Percentiles rank a stretch among this genome's conserved stretches.
Evolutionary conservation across 148 eudicot genomes (phyloP).

Genomic region (Heliosperma pusillum): DNA sequence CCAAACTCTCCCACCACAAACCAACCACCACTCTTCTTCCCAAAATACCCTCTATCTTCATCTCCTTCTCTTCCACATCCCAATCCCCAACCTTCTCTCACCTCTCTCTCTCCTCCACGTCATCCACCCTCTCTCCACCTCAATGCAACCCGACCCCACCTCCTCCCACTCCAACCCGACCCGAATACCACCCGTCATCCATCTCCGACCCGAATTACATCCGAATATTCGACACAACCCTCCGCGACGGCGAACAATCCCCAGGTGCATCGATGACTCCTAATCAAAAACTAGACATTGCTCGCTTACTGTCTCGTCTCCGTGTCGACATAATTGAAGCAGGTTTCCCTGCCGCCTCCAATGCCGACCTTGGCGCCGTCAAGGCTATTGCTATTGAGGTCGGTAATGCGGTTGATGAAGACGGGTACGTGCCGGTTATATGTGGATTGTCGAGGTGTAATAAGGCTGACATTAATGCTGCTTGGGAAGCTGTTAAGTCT

Average conservation of each 20-base stretch:
- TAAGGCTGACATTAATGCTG: constrained; percentile 68
- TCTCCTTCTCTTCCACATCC: constrained; percentile 18
- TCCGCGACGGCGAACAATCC: constrained; percentile 93
- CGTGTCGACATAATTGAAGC: constrained; percentile 94
- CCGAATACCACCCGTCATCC: constrained; percentile 58
- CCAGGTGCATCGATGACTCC: constrained; percentile 95
- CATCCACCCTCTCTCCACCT: not conserved
- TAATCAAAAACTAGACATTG: constrained; percentile 76
- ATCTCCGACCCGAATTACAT: constrained; percentile 73
- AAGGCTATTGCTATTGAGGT: constrained; percentile 62
- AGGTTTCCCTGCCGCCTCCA: constrained; percentile 83
- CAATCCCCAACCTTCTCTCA: constrained; percentile 17
- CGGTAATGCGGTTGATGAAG: constrained; percentile 45
- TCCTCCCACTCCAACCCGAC: constrained; percentile 16
- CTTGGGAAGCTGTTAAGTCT: constrained; percentile 84
- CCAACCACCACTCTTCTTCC: not conserved
- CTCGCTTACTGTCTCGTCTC: constrained; percentile 62
- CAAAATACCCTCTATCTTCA: constrained; percentile 16
- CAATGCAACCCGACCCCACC: not conserved
- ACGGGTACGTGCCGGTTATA: constrained; percentile 76
- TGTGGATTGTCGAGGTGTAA: constrained; percentile 88
- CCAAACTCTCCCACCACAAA: constrained; percentile 9
- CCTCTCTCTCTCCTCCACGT: constrained; percentile 13
- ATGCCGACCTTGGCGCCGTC: constrained; percentile 79
- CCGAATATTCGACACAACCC: constrained; percentile 89